These are phyloP conservation scores for Aspergillus pseudoviridinutans DNA, from an alignment of 2,329 filamentous ascomycete species.

Conservation along the genomic window DNA sequence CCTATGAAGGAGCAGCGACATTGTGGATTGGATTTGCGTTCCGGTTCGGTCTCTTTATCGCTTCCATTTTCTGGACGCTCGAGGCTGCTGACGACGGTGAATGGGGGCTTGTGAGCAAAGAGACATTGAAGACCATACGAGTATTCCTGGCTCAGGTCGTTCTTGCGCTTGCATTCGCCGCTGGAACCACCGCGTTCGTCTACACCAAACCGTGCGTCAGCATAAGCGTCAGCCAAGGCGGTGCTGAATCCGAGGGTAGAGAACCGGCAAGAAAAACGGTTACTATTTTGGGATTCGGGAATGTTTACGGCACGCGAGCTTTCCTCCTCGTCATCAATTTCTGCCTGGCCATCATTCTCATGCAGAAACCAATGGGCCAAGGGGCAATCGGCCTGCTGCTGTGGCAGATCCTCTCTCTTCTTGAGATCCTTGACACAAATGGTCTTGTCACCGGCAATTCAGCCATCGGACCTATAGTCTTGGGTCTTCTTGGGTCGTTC, in stretches of 20 bases:
- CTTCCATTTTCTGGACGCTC: conserved; percentile 80
- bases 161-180: conserved; percentile 74
- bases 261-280: conserved; percentile 50
- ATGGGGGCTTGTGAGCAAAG: conserved; percentile 66
- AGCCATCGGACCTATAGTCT: conserved; percentile 75
- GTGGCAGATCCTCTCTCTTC: conserved; percentile 80
- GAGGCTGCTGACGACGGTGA: conserved; percentile 80
- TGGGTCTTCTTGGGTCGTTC: conserved; percentile 86
- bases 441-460: conserved; percentile 55
- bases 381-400: conserved; percentile 77
- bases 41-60: conserved; percentile 68
- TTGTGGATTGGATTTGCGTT: conserved; percentile 80
- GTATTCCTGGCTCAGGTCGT: conserved; percentile 76
- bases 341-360: conserved; percentile 68
- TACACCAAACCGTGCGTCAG: conserved; percentile 83
- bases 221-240: conserved; percentile 56
- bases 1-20: conserved; percentile 80
- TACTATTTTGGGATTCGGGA: conserved; percentile 84
- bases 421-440: conserved; percentile 62
- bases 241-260: conserved; percentile 38
- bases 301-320: conserved; percentile 87
- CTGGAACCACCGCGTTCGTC: conserved; percentile 77
- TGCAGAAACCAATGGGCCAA: conserved; percentile 92
- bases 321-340: conserved; percentile 78
- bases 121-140: conserved; percentile 66